These are phyloP conservation scores for Diddensiella caesifluorescens DNA, from an alignment of 805 yeast genomes.

Conservation along the genomic window DNA sequence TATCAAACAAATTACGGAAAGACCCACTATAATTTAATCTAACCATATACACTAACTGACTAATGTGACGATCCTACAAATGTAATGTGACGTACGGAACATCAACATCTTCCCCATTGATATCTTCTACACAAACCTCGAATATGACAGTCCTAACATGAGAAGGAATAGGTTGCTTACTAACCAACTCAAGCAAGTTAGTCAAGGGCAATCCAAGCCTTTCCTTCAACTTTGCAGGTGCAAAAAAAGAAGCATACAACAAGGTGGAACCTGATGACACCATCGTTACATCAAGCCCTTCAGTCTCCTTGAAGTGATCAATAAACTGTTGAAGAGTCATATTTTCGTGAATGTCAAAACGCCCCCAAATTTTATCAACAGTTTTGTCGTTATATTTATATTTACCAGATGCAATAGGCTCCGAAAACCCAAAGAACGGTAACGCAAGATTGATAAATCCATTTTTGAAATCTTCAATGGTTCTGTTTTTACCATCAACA, in stretches of 20 bases:
- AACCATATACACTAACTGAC: no score
- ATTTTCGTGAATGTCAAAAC: conserved; percentile 66
- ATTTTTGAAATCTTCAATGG: conserved; percentile 82
- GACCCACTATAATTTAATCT: no score
- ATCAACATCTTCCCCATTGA: conserved; percentile 91
- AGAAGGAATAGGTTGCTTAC: conserved; percentile 72
- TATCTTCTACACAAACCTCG: conserved; percentile 90
- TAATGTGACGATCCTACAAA: no score
- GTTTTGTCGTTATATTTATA: conserved; percentile 72
- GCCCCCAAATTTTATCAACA: conserved; percentile 91
- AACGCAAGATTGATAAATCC: conserved; percentile 89
- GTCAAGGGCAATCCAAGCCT: conserved; percentile 64
- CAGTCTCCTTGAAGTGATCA: conserved; percentile 69
- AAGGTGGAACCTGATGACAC: conserved; percentile 84
- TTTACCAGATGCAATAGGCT: conserved; percentile 83
- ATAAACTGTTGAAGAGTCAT: conserved; percentile 68
- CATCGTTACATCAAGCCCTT: conserved; percentile 87
- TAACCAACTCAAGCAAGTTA: conserved; percentile 73
- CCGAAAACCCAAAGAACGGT: conserved; percentile 95
- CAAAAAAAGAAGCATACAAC: conserved; percentile 88
- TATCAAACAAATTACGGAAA: no score
- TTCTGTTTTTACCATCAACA: conserved; percentile 58
- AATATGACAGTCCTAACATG: conserved; percentile 75
- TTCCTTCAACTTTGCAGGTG: conserved; percentile 82
- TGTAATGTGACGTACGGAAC: conserved; percentile 79